Conservation (phyloP, 129 eudicot species). For the Arctium lappa region DNA sequence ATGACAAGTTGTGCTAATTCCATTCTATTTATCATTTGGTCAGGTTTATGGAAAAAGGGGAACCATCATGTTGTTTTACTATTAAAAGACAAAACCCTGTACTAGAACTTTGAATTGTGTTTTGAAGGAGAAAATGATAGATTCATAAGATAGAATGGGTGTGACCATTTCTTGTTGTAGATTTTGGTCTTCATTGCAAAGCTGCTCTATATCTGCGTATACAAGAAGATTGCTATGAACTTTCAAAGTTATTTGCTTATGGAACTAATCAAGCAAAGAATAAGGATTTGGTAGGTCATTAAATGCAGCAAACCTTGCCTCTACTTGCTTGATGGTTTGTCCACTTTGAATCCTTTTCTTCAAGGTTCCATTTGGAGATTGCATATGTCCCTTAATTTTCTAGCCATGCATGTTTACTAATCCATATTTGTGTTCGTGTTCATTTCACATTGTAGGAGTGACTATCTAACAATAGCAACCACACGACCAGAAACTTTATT, state of each 20-base stretch:
- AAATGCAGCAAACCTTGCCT: not conserved
- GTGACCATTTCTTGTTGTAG: not conserved
- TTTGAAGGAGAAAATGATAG: not conserved
- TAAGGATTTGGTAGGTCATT: not conserved
- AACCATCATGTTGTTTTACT: not conserved
- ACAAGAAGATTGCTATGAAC: not conserved
- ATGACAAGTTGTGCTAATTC: not conserved
- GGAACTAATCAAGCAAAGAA: not conserved
- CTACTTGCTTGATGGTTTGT: not conserved
- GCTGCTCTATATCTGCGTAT: not conserved
- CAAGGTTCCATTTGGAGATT: not conserved
- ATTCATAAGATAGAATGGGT: conserved; percentile 2
- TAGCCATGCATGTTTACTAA: not conserved
- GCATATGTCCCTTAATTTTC: not conserved
- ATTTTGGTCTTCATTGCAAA: not conserved
- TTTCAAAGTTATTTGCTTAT: not conserved
- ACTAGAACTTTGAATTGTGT: not conserved
- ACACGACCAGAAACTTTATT: conserved; percentile 96
- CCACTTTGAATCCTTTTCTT: not conserved
- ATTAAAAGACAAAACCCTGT: not conserved
- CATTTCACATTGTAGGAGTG: conserved; percentile 48
- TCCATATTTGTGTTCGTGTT: not conserved
- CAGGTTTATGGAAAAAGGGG: not conserved
- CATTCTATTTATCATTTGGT: not conserved
- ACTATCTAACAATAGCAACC: conserved; percentile 87